Conservation (phyloP, 257 asterid genomes). For the Nicotiana otophora region DNA sequence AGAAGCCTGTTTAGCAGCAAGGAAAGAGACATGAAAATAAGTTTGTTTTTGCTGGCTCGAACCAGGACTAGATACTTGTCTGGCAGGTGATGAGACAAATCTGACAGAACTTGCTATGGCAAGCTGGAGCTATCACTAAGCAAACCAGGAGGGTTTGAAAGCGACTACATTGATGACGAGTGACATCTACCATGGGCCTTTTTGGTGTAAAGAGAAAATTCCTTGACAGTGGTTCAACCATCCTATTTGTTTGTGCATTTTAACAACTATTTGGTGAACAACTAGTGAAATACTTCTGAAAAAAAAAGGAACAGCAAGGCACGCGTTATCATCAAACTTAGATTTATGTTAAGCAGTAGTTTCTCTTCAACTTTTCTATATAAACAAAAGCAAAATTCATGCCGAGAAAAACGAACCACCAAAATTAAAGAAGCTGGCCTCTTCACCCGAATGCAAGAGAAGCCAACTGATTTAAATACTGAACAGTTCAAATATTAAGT, state of each 20-base stretch:
- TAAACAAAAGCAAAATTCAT: neutral
- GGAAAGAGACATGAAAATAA: neutral
- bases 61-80: slow-evolving; percentile 1
- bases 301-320: neutral
- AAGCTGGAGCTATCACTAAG: neutral
- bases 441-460: neutral
- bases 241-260: neutral
- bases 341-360: neutral
- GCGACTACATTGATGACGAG: neutral
- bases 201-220: neutral
- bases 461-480: neutral
- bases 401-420: neutral
- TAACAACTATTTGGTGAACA: neutral
- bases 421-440: neutral
- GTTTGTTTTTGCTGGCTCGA: neutral
- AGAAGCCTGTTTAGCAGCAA: neutral
- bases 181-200: neutral
- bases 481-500: neutral
- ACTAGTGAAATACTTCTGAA: neutral
- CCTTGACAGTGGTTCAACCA: neutral
- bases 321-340: neutral
- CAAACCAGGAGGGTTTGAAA: neutral
- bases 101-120: neutral
- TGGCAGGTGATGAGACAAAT: neutral
- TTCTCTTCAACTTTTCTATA: neutral